Base-by-base conservation (phyloP, 2,329 filamentous ascomycete genomes). In the Talaromyces albobiverticillius region DNA sequence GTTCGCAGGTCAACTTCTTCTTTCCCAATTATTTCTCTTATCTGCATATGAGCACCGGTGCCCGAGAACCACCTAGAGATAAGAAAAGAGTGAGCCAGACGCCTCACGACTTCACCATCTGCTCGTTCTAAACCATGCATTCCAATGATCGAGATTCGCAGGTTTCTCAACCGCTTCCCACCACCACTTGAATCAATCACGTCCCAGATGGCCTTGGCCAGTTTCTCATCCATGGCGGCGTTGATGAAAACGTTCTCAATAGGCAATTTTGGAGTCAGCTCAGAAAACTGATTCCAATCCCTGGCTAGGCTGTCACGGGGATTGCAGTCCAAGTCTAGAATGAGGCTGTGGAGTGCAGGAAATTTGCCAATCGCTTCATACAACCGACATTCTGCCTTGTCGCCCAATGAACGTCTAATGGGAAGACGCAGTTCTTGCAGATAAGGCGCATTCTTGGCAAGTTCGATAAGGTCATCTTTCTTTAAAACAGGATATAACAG, bases 361-460 rank as follows among this genome's bases (percentile, higher is more conserved):
- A 60, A 54, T 16, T n/a, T 41, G 5, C 57, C 52, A 2, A 59
- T 10, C 13, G 57, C 54, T 46, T 54, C 47, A 52, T 59, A 60
- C 11, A 59, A 20, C 11, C 59, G 42, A 22, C 57, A 60, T 45
- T 59, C 55, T 54, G 20, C 36, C 40, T 48, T 31, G 38, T n/a
- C 38, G 20, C 55, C 55, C 36, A 49, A 36, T 4, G 53, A 56
- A 42, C 59, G 29, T 51, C 41, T 53, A 11, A 55, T 45, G 4
- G 38, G 54, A 50, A 57, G 36, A 22, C 52, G 54, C 5, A 59
- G 26, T 31, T 59, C 51, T 52, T 57, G 29, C 16, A 60, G 43
- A 31, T 54, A 41, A 14, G 51, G 54, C 16, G 49, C 56, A 3
- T 22, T 13, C 5, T 29, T 53, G 23, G 45, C 41, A 8, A 59